A percentile compares a stretch with the other conserved stretches of the same genome.
These are phyloP conservation scores for Colletotrichum graminicola DNA, from an alignment of 2,329 filamentous ascomycete genomes.

Conservation along the genomic window DNA sequence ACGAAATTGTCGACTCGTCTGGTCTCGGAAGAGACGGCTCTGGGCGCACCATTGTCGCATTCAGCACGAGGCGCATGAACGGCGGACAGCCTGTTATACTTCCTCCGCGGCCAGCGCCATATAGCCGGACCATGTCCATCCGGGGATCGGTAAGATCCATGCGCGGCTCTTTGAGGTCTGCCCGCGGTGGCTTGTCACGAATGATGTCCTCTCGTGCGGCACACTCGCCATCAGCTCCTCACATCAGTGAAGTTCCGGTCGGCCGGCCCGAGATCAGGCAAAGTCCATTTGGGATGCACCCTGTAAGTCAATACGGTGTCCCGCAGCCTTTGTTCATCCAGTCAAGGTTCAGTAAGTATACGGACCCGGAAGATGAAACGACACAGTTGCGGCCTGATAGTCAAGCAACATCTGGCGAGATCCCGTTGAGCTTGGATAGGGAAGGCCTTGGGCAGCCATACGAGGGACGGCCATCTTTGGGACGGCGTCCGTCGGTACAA, in stretches of 20 bases:
- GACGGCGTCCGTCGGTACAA: slow-evolving; percentile 29
- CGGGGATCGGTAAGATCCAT: slow-evolving; percentile 31
- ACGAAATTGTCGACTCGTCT: slow-evolving; percentile 37
- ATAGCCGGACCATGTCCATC: slow-evolving; percentile 31
- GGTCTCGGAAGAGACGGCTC: slow-evolving; percentile 32
- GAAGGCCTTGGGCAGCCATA: slow-evolving; percentile 16
- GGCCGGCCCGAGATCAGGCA: slow-evolving; percentile 21
- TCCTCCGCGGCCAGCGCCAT: slow-evolving; percentile 25
- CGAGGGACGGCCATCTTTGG: background rate
- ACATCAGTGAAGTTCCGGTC: slow-evolving; percentile 18
- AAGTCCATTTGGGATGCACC: slow-evolving; percentile 9
- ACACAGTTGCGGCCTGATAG: slow-evolving; percentile 21
- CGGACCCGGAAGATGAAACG: slow-evolving; percentile 28
- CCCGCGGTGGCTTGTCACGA: slow-evolving; percentile 18
- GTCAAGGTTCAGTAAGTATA: slow-evolving; percentile 34
- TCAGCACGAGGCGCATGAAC: slow-evolving; percentile 33
- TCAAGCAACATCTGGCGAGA: slow-evolving; percentile 33
- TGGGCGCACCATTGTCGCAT: slow-evolving; percentile 33
- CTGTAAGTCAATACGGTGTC: slow-evolving; percentile 20
- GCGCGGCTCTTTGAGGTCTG: slow-evolving; percentile 27
- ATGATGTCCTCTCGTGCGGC: slow-evolving; percentile 26
- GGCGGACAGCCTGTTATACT: slow-evolving; percentile 22
- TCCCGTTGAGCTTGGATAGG: slow-evolving; percentile 27
- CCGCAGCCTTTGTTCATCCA: slow-evolving; percentile 33
- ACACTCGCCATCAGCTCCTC: background rate